A percentile compares a stretch with the other conserved stretches of the same genome.
Conservation (phyloP, 305 asterid species). For the Fraxinus albicans region DNA sequence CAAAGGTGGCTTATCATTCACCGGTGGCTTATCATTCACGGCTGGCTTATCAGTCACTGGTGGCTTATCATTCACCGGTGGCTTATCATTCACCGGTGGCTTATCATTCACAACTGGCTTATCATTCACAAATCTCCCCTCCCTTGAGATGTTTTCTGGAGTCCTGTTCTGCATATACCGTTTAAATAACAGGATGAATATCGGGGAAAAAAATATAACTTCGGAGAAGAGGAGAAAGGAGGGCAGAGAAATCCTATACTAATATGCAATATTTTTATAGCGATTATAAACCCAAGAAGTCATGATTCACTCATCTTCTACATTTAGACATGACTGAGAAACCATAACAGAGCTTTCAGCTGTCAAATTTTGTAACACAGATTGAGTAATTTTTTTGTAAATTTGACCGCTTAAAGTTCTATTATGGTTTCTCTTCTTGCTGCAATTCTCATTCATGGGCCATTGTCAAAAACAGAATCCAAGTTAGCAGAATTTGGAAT, state of each 20-base stretch:
- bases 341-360: neutral
- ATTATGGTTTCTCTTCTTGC: neutral
- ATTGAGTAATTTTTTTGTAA: neutral
- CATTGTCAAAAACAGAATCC: neutral
- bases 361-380: neutral
- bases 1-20: slow-evolving; percentile 16
- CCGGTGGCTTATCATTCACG: neutral
- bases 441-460: neutral
- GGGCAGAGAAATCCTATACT: neutral
- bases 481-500: neutral
- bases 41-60: neutral
- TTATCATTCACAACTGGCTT: neutral
- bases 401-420: neutral
- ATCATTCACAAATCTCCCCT: slow-evolving; percentile 21
- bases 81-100: neutral
- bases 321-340: neutral
- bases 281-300: neutral
- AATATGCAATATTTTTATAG: neutral
- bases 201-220: neutral
- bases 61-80: neutral
- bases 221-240: neutral
- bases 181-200: neutral
- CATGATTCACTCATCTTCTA: neutral
- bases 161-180: slow-evolving; percentile 33
- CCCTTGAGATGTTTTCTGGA: slow-evolving; percentile 30